Evolutionary conservation across 352 stramenopile species (phyloP).

Genomic region (Phytophthora chlamydospora): DNA sequence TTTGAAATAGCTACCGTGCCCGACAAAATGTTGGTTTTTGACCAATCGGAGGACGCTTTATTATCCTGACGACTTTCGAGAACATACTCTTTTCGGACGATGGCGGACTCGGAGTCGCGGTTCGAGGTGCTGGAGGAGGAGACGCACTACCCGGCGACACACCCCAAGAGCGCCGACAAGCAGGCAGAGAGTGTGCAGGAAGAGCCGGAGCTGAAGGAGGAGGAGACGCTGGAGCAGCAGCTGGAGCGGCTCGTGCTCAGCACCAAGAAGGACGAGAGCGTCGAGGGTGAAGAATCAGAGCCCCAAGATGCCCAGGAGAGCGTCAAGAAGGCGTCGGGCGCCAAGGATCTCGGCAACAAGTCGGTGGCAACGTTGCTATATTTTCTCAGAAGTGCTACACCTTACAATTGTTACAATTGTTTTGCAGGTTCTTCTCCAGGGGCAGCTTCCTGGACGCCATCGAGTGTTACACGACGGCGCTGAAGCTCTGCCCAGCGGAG

Average conservation of each 20-base stretch:
- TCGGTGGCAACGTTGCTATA: slow-evolving; percentile 27
- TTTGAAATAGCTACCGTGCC: slow-evolving; percentile 12
- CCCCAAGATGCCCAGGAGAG: slow-evolving; percentile 30
- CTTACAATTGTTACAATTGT: slow-evolving; percentile 4
- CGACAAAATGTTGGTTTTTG: too few species aligned
- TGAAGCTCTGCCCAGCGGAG: slow-evolving; percentile 79
- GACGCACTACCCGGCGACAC: slow-evolving; percentile 68
- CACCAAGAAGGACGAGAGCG: slow-evolving; percentile 23
- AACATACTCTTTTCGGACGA: neutral
- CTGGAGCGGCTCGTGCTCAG: slow-evolving; percentile 61
- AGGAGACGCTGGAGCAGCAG: slow-evolving; percentile 72
- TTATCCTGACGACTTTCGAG: too few species aligned
- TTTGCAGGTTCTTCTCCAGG: slow-evolving; percentile 69
- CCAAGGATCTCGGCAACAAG: slow-evolving; percentile 89
- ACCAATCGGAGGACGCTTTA: too few species aligned
- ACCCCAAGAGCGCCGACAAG: slow-evolving; percentile 35
- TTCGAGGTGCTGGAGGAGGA: slow-evolving; percentile 90
- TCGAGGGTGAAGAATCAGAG: slow-evolving; percentile 31
- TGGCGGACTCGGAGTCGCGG: slow-evolving; percentile 45
- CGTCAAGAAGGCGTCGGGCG: slow-evolving; percentile 72
- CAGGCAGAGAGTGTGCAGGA: slow-evolving; percentile 15
- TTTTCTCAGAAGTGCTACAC: neutral
- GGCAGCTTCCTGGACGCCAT: slow-evolving; percentile 80
- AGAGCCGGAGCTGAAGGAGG: slow-evolving; percentile 30
- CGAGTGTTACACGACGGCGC: slow-evolving; percentile 85